A percentile compares a stretch with the other conserved stretches of the same genome.
phyloP scores from a whole-genome alignment of 73 alveolate species.

The Effrenium voratum region DNA sequence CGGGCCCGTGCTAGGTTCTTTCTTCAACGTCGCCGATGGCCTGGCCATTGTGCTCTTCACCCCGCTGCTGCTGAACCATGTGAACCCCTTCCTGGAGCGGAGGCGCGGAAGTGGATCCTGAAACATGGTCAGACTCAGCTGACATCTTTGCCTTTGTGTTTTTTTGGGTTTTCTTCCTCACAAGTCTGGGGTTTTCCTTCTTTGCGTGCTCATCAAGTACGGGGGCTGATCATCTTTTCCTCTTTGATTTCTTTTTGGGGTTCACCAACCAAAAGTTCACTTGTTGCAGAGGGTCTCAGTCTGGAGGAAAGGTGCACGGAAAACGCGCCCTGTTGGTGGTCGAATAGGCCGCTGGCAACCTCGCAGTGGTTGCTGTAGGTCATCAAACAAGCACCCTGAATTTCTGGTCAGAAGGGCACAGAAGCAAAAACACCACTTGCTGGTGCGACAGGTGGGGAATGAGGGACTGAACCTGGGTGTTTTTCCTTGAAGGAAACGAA shows the following conservation, averaged over 20 bases:
- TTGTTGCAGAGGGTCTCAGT: no score
- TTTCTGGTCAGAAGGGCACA: no score
- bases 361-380: no score
- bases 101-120: neutral
- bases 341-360: no score
- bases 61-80: constrained; percentile 22
- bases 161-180: neutral
- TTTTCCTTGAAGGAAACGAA: no score
- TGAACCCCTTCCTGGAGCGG: constrained; percentile 62
- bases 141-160: neutral
- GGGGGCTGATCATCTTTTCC: neutral
- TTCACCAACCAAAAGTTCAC: neutral
- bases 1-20: no score
- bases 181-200: neutral
- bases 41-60: constrained; percentile 59
- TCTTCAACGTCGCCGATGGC: constrained; percentile 76
- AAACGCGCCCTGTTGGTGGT: no score
- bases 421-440: no score
- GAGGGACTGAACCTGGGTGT: no score
- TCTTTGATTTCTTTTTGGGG: neutral
- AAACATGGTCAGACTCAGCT: neutral
- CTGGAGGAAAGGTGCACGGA: no score
- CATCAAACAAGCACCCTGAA: no score
- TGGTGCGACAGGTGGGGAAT: no score
- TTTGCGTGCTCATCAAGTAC: neutral